phyloP scores from a whole-genome alignment of 2,329 filamentous ascomycete genomes.

The Zymoseptoria pseudotritici region DNA sequence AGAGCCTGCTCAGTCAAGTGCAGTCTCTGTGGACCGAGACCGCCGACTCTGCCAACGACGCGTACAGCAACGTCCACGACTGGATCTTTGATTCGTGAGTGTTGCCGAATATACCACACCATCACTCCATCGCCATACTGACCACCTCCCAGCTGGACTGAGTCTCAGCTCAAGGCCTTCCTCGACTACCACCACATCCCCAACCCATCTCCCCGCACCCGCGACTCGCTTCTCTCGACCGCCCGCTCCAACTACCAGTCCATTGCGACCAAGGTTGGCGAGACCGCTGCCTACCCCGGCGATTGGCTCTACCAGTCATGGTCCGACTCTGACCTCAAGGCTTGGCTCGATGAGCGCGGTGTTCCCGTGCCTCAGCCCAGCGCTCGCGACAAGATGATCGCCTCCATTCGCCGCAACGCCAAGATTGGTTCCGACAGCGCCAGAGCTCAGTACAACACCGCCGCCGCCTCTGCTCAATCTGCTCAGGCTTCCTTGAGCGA shows the following conservation, averaged over 20 bases:
- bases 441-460: slow-evolving; percentile 55
- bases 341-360: slow-evolving; percentile 84
- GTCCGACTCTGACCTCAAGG: slow-evolving; percentile 89
- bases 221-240: slow-evolving; percentile 71
- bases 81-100: slow-evolving; percentile 82
- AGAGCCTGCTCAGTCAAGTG: slow-evolving; percentile 61
- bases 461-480: slow-evolving; percentile 47
- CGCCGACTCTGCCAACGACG: slow-evolving; percentile 65
- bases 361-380: slow-evolving; percentile 78
- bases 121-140: background rate
- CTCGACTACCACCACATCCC: slow-evolving; percentile 82
- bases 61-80: slow-evolving; percentile 66
- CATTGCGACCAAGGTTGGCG: slow-evolving; percentile 65
- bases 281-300: slow-evolving; percentile 79
- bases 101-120: background rate
- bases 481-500: slow-evolving; percentile 73
- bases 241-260: slow-evolving; percentile 75
- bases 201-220: slow-evolving; percentile 77
- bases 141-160: slow-evolving; percentile 62
- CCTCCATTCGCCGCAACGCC: slow-evolving; percentile 82
- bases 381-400: slow-evolving; percentile 79
- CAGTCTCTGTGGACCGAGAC: slow-evolving; percentile 70
- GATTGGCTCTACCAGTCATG: slow-evolving; percentile 90
- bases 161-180: slow-evolving; percentile 89
- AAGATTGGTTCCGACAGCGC: slow-evolving; percentile 43